Evolutionary conservation across 495 filamentous ascomycete genomes (phyloP).

Genomic region (Sporormia fimetaria): DNA sequence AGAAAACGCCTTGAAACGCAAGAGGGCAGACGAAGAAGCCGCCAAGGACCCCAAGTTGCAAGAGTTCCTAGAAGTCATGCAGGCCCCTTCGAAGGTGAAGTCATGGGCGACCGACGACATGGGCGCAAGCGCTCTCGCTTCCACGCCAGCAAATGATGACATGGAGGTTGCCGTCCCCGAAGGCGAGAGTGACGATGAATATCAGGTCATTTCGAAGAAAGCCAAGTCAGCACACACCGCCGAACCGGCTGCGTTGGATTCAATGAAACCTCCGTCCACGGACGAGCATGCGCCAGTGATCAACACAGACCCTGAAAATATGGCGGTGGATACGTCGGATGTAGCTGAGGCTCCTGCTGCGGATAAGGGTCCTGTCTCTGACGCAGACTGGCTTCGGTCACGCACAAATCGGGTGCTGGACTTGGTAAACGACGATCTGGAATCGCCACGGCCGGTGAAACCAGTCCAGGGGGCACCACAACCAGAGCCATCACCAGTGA

Average conservation of each 20-base stretch:
- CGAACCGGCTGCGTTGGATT: background rate
- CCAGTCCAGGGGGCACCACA: background rate
- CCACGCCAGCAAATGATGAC: background rate
- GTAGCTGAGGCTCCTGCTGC: slow-evolving; percentile 4
- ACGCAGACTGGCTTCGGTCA: slow-evolving; percentile 87
- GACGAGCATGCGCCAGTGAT: background rate
- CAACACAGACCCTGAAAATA: background rate
- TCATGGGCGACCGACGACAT: slow-evolving; percentile 52
- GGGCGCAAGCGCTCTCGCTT: slow-evolving; percentile 23
- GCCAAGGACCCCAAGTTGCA: slow-evolving; percentile 64
- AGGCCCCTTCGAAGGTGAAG: slow-evolving; percentile 52
- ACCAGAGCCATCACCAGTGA: background rate
- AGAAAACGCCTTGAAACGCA: slow-evolving; percentile 42
- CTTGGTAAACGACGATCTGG: slow-evolving; percentile 53
- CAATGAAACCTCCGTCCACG: background rate
- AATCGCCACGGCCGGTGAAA: background rate
- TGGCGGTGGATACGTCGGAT: background rate
- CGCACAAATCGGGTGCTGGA: slow-evolving; percentile 85
- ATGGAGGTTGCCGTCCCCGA: slow-evolving; percentile 30
- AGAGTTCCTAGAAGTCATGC: slow-evolving; percentile 80
- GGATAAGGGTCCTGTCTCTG: slow-evolving; percentile 40
- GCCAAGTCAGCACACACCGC: slow-evolving; percentile 18
- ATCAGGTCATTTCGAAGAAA: slow-evolving; percentile 46
- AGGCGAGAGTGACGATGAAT: slow-evolving; percentile 52
- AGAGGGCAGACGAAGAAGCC: slow-evolving; percentile 35